These are phyloP conservation scores for Albifimbria verrucaria DNA, from an alignment of 2,329 filamentous ascomycete species.

Conservation along the genomic window DNA sequence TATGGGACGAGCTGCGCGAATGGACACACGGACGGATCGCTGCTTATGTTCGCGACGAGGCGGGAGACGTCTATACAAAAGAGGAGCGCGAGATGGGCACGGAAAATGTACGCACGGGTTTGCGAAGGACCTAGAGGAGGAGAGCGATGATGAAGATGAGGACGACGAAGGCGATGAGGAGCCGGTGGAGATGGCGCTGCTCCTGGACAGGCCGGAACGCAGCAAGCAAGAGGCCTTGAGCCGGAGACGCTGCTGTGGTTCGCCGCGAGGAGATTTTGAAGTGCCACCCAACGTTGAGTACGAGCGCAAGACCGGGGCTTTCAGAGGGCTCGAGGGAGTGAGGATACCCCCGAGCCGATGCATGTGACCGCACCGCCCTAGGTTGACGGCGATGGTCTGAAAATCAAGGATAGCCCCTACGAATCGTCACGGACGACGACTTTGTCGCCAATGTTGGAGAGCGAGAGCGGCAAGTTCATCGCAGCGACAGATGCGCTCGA, in stretches of 20 bases:
- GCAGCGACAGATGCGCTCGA: too few species aligned
- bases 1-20: slow-evolving; percentile 51
- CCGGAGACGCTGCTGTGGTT: slow-evolving; percentile 48
- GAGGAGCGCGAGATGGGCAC: slow-evolving; percentile 66
- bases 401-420: not conserved
- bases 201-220: slow-evolving; percentile 4
- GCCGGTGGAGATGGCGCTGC: slow-evolving; percentile 11
- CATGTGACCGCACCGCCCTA: slow-evolving; percentile 13
- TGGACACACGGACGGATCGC: slow-evolving; percentile 39
- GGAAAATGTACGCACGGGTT: slow-evolving; percentile 69
- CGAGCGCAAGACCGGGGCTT: slow-evolving; percentile 29
- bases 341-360: slow-evolving; percentile 25
- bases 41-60: slow-evolving; percentile 40
- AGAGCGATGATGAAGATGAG: slow-evolving; percentile 54
- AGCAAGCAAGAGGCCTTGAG: slow-evolving; percentile 32
- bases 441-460: not conserved
- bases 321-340: slow-evolving; percentile 31
- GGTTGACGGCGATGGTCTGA: not conserved
- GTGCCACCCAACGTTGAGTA: slow-evolving; percentile 43
- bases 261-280: slow-evolving; percentile 37
- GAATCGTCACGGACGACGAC: not conserved
- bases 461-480: too few species aligned
- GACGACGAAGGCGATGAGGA: slow-evolving; percentile 53
- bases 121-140: slow-evolving; percentile 54
- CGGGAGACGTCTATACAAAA: slow-evolving; percentile 64